phyloP scores from a whole-genome alignment of 805 yeast genomes.

The Sugiyamaella smithiae region DNA sequence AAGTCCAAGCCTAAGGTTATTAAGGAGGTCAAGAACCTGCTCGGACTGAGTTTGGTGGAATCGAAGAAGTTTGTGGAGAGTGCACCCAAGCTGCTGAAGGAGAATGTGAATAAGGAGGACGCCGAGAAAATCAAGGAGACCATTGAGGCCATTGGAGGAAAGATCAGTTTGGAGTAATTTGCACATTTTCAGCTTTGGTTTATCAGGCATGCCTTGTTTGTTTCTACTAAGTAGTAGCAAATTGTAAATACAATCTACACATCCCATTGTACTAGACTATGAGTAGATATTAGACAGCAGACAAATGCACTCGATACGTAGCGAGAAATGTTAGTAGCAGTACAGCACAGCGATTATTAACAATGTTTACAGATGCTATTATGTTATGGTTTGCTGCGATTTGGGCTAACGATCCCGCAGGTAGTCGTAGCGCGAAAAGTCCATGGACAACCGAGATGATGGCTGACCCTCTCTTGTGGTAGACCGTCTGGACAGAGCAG shows the following conservation, averaged over 20 bases:
- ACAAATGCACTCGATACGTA: no score
- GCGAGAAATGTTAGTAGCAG: no score
- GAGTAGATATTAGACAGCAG: no score
- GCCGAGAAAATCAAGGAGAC: conserved; percentile 94
- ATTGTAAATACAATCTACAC: not conserved
- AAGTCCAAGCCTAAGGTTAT: conserved; percentile 96
- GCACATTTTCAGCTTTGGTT: no score
- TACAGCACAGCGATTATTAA: no score
- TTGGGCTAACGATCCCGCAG: not conserved
- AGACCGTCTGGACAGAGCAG: not conserved
- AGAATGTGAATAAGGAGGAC: conserved; percentile 93
- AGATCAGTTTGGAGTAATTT: conserved; percentile 75
- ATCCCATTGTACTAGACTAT: no score
- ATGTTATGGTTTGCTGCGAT: not conserved
- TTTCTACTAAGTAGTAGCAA: not conserved
- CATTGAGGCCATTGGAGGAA: conserved; percentile 93
- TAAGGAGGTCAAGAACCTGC: conserved; percentile 89
- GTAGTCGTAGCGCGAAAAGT: not conserved
- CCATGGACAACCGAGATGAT: not conserved
- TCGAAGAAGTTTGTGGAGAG: conserved; percentile 96
- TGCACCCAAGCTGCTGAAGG: conserved; percentile 95
- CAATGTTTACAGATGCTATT: not conserved
- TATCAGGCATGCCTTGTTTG: no score
- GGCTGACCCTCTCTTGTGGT: no score
- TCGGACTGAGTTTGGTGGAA: conserved; percentile 92